Percentiles rank a stretch among this genome's conserved stretches.
Evolutionary conservation across 305 asterid species (phyloP).

Genomic region (Coffea humblotiana): DNA sequence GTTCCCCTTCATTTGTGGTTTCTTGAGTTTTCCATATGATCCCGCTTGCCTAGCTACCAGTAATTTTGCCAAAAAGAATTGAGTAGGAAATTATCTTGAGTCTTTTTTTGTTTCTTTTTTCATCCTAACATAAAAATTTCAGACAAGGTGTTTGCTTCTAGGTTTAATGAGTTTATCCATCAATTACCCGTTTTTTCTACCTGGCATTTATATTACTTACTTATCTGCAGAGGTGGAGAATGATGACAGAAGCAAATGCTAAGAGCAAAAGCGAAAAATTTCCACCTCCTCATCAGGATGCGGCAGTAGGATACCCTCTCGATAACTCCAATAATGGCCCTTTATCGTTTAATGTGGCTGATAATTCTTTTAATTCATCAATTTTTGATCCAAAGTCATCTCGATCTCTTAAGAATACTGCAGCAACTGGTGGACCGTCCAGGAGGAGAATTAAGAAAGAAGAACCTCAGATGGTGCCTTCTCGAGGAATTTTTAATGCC

Average conservation of each 20-base stretch:
- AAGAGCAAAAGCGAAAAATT: constrained; percentile 92
- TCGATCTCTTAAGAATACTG: constrained; percentile 35
- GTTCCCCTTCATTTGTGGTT: neutral
- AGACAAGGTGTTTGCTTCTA: neutral
- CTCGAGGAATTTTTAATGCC: constrained; percentile 56
- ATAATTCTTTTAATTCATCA: constrained; percentile 51
- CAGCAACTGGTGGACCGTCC: constrained; percentile 40
- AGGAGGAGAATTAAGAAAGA: constrained; percentile 48
- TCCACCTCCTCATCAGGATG: constrained; percentile 98
- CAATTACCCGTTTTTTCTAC: neutral
- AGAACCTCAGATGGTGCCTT: constrained; percentile 54
- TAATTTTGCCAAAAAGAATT: neutral
- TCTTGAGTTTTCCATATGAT: neutral
- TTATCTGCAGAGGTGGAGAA: constrained; percentile 68
- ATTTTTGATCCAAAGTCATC: constrained; percentile 53
- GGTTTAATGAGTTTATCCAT: neutral
- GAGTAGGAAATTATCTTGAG: neutral
- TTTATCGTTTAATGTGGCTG: constrained; percentile 52
- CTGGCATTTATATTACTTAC: neutral
- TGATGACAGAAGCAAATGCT: constrained; percentile 53
- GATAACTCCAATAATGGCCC: constrained; percentile 49
- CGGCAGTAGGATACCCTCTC: constrained; percentile 59
- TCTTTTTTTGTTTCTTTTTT: neutral
- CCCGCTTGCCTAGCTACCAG: neutral
- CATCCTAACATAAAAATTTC: neutral